Base-by-base conservation (phyloP, 1,284 basidiomycete species). In the Rhodotorula sp. region DNA sequence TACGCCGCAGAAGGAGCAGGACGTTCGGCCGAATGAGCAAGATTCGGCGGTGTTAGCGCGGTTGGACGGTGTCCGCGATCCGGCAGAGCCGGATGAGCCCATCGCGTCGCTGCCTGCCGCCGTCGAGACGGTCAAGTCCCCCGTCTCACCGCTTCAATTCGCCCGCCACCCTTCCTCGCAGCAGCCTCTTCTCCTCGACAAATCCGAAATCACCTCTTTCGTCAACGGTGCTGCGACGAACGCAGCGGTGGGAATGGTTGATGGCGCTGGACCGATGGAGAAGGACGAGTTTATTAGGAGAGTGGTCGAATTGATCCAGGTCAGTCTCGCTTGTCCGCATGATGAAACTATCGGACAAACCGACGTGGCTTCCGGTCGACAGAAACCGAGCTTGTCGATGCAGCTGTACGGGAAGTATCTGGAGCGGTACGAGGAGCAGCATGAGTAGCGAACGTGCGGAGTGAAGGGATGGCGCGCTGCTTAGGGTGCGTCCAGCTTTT, bases 241-340 rank as follows among this genome's bases (percentile, higher is more conserved):
- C 4, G 39, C 49, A 5, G 22, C 19, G n/a, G n/a, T 54, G 80
- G 68, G 73, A 19, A 83, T 83, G 71, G 77, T 76, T 15, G 71
- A 71, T 65, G 78, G 77, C 65, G 78, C 78, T 77, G 80, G 76
- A 72, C 79, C 77, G 76, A 80, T 81, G 77, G 82, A 77, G 59
- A 84, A 83, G 77, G 87, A 86, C 62, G 86, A 86, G 56, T 91
- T 91, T 78, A 83, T 90, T 46, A 81, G 83, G 63, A 86, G 89
- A 77, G 80, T 91, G 63, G 79, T 89, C 76, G 85, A 84, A 34
- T 81, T 90, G 75, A 85, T 90, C 66, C 86, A 89, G 79, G 89
- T 90, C 66, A 77, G 87, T 84, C 1, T 4, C 44, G 56, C 46
- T n/a, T 53, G 13, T 46, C 34, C 44, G 56, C 55, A 11, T 17